These are phyloP conservation scores for Xylariaceae sp. DNA, from an alignment of 2,329 filamentous ascomycete species.

Conservation along the genomic window DNA sequence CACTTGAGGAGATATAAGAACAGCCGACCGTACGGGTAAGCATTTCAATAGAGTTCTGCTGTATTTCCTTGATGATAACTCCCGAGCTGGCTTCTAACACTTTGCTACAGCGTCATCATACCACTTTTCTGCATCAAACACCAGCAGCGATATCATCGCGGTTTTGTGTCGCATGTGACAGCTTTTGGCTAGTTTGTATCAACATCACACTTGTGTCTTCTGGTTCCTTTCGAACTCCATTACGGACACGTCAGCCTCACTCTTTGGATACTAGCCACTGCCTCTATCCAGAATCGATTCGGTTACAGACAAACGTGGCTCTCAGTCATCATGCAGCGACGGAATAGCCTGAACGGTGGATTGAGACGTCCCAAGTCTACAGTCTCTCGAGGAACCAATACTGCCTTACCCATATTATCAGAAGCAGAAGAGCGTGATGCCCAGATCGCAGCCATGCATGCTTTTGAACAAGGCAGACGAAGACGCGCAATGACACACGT, in stretches of 20 bases:
- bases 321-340: slow-evolving; percentile 43
- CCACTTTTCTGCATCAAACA: slow-evolving; percentile 20
- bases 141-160: slow-evolving; percentile 25
- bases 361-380: slow-evolving; percentile 54
- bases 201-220: slow-evolving; percentile 2
- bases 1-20: too few species aligned
- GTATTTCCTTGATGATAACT: too few species aligned
- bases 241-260: too few species aligned
- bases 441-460: slow-evolving; percentile 59
- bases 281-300: not conserved
- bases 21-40: too few species aligned
- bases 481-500: slow-evolving; percentile 35
- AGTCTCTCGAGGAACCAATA: slow-evolving; percentile 46
- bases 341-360: slow-evolving; percentile 46
- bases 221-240: not conserved
- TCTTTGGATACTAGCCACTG: not conserved
- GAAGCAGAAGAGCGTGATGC: slow-evolving; percentile 56
- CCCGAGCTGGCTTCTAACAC: too few species aligned
- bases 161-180: slow-evolving; percentile 22
- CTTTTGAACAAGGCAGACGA: slow-evolving; percentile 53
- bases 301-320: not conserved
- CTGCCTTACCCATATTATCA: slow-evolving; percentile 49
- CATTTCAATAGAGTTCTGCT: too few species aligned
- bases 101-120: too few species aligned
- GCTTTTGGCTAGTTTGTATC: slow-evolving; percentile 31